phyloP scores from a whole-genome alignment of 441 rosid genomes.

The Biscutella laevigata region DNA sequence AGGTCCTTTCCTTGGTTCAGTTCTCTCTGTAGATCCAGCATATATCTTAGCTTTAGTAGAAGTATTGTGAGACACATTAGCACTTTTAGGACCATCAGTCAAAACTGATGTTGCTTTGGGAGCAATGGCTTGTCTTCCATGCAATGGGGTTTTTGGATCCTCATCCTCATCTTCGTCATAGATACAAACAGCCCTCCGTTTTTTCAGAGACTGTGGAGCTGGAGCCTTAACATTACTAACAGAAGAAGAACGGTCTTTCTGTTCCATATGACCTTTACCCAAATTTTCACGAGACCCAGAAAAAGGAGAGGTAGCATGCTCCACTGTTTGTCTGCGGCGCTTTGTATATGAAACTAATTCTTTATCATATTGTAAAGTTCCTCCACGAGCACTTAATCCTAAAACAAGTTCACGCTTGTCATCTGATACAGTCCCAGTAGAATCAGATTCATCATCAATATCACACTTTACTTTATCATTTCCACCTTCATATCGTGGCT shows the following conservation, averaged over 20 bases:
- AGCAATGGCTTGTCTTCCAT: conserved; percentile 45
- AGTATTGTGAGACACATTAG: conserved; percentile 22
- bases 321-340: conserved; percentile 48
- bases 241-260: conserved; percentile 13
- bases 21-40: conserved; percentile 35
- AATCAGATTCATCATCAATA: conserved; percentile 26
- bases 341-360: conserved; percentile 62
- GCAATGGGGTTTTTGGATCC: conserved; percentile 88
- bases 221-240: conserved; percentile 28
- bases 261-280: conserved; percentile 27
- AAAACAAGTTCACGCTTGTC: conserved; percentile 31
- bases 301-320: conserved; percentile 45
- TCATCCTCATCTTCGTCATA: conserved; percentile 68
- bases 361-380: conserved; percentile 36
- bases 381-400: conserved; percentile 40
- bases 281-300: conserved; percentile 35
- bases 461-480: conserved; percentile 28
- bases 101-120: conserved; percentile 29
- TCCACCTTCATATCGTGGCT: conserved; percentile 28
- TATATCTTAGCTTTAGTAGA: conserved; percentile 28
- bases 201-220: conserved; percentile 44
- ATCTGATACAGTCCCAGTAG: conserved; percentile 20
- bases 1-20: conserved; percentile 31
- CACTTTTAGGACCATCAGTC: conserved; percentile 31
- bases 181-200: conserved; percentile 84